Percentiles rank a stretch among this genome's conserved stretches.
Conservation (phyloP, 495 filamentous ascomycete species). For the Penicillium verhagenii region DNA sequence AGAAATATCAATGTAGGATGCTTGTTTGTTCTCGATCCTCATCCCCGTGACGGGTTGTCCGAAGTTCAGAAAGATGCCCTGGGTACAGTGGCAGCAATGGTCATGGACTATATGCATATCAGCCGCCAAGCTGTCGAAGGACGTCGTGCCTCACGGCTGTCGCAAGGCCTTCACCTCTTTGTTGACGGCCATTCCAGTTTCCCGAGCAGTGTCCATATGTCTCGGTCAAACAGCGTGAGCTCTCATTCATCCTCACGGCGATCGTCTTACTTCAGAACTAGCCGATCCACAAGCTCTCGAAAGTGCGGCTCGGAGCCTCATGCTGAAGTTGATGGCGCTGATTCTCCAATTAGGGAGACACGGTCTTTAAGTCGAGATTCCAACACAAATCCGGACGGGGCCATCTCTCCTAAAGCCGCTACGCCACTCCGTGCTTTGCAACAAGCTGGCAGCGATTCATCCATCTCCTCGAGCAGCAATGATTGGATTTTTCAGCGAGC, state of each 20-base stretch:
- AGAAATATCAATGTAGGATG: constrained; percentile 70
- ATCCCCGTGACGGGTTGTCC: constrained; percentile 30
- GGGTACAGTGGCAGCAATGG: constrained; percentile 46
- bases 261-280: not conserved
- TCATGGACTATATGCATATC: constrained; percentile 63
- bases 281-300: constrained; percentile 15
- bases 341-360: too few relatives aligned
- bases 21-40: constrained; percentile 60
- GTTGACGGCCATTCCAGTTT: constrained; percentile 49
- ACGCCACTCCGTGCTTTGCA: not conserved
- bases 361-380: not conserved
- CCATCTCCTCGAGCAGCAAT: not conserved
- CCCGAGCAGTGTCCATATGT: not conserved
- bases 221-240: not conserved
- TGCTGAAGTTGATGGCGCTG: too few relatives aligned
- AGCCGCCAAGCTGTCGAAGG: constrained; percentile 54
- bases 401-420: constrained; percentile 10
- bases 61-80: constrained; percentile 36
- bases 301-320: constrained; percentile 26
- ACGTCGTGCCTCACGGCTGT: constrained; percentile 54
- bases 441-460: not conserved
- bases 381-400: constrained; percentile 14
- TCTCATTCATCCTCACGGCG: not conserved
- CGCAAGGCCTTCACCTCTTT: constrained; percentile 58
- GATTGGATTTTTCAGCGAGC: constrained; percentile 50